Evolutionary conservation across 1,284 basidiomycete species (phyloP).

Genomic region (Farysia itapuensis): DNA sequence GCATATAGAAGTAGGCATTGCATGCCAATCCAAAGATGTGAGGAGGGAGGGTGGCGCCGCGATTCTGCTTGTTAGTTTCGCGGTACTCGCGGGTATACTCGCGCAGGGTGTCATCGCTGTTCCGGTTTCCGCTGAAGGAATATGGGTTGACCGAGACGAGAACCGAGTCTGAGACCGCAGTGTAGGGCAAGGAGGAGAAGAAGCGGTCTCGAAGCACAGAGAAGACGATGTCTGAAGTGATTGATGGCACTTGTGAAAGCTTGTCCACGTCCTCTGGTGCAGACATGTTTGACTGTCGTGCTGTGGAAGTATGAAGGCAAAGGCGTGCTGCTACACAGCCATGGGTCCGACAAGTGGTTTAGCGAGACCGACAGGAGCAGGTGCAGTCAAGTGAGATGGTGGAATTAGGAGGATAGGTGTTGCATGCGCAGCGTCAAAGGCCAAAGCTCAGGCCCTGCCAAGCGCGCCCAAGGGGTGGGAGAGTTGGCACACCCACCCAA

Average conservation of each 20-base stretch:
- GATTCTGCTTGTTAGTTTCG: slow-evolving; percentile 38
- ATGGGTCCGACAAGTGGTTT: too few species aligned
- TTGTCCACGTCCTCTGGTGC: slow-evolving; percentile 31
- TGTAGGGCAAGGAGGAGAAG: slow-evolving; percentile 50
- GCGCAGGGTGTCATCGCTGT: slow-evolving; percentile 53
- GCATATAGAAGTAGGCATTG: slow-evolving; percentile 95
- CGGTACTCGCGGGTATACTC: slow-evolving; percentile 53
- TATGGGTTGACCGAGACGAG: slow-evolving; percentile 56
- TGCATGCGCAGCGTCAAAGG: too few species aligned
- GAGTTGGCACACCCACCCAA: too few species aligned
- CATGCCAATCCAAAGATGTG: slow-evolving; percentile 88
- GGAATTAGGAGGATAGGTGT: too few species aligned
- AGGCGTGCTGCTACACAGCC: too few species aligned
- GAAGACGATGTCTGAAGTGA: slow-evolving; percentile 43
- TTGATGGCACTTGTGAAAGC: slow-evolving; percentile 36
- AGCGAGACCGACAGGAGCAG: too few species aligned
- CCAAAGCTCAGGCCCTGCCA: too few species aligned
- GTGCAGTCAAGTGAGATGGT: too few species aligned
- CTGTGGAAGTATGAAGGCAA: too few species aligned
- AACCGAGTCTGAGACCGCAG: slow-evolving; percentile 52
- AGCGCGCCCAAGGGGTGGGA: too few species aligned
- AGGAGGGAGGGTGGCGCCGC: slow-evolving; percentile 64
- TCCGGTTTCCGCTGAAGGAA: slow-evolving; percentile 48
- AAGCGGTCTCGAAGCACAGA: slow-evolving; percentile 49
- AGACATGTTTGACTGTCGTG: slow-evolving; percentile 11